Conservation (phyloP, 805 yeast genomes). For the Saturnispora gosingensis region DNA sequence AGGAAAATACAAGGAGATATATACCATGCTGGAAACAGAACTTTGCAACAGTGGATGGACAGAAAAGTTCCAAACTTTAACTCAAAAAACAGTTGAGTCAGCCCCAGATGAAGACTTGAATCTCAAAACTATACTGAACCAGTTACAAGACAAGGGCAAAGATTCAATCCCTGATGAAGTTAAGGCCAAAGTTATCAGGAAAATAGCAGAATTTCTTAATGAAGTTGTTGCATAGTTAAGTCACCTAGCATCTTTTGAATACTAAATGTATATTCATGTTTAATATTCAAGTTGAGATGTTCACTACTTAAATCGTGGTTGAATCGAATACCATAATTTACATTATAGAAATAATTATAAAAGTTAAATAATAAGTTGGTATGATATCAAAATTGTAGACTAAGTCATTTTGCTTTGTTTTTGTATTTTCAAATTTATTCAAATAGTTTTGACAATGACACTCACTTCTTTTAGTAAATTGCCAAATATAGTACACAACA, state of each 20-base stretch:
- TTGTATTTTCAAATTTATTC: neutral
- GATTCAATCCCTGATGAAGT: conserved; percentile 60
- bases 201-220: conserved; percentile 52
- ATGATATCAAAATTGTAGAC: neutral
- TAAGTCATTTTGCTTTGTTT: neutral
- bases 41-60: conserved; percentile 80
- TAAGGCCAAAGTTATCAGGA: conserved; percentile 46
- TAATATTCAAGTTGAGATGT: no score
- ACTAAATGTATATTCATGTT: neutral
- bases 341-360: neutral
- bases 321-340: neutral
- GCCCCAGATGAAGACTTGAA: conserved; percentile 25
- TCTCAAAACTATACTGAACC: conserved; percentile 42
- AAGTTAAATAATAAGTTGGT: neutral
- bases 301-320: no score
- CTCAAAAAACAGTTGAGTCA: conserved; percentile 34
- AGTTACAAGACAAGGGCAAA: conserved; percentile 58
- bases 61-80: conserved; percentile 57
- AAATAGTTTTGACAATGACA: neutral
- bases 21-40: conserved; percentile 50
- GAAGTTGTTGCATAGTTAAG: conserved; percentile 30
- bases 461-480: neutral
- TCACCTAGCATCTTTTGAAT: neutral
- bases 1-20: conserved; percentile 75
- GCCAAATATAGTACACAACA: neutral